Base-by-base conservation (phyloP, 2,329 filamentous ascomycete genomes). In the Aspergillus sojae region DNA sequence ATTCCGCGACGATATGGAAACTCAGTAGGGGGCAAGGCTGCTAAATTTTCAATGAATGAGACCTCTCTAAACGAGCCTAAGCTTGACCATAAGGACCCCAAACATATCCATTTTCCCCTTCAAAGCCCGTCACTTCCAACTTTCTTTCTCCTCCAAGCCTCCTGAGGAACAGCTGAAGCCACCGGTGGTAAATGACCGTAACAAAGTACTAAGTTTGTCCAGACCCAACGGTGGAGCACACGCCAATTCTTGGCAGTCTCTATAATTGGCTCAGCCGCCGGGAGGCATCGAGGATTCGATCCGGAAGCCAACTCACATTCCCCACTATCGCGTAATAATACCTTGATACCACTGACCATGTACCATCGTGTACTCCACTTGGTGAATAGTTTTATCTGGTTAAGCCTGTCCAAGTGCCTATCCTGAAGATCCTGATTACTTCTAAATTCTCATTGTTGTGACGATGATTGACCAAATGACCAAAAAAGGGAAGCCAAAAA, bases 181-280 rank as follows among this genome's bases (percentile, higher is more conserved):
- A 5, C 48, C 50, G 5, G 2, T n/a, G 50, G 61, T 45, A 36
- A 48, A 34, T 45, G 41, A 55, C 52, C 5, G 52, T 55, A 39
- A 55, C 52, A 55, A 39, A 55, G 32, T 61, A 61, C 65, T 57
- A 54, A 54, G 56, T 64, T 62, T 68, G 66, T 70, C 66, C 68
- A 70, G 68, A 67, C 66, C 63, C 61, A 53, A 28, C 65, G 57
- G 65, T 67, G 66, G 67, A 53, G 56, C 59, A 61, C 16, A 39
- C 41, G 23, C 26, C 21, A 30, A 21, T 4, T 19, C 65, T 69
- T 70, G 68, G 67, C 68, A 61, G n/a, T 7, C 5, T 12, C n/a
- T 30, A 53, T 63, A 21, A 69, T 70, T 70, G 67, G 68, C n/a
- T 53, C 39, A 65, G 57, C 55, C 58, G 36, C 61, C 64, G 39